Base-by-base conservation (phyloP, 23 red algal genomes). In the Agarophyton chilense region DNA sequence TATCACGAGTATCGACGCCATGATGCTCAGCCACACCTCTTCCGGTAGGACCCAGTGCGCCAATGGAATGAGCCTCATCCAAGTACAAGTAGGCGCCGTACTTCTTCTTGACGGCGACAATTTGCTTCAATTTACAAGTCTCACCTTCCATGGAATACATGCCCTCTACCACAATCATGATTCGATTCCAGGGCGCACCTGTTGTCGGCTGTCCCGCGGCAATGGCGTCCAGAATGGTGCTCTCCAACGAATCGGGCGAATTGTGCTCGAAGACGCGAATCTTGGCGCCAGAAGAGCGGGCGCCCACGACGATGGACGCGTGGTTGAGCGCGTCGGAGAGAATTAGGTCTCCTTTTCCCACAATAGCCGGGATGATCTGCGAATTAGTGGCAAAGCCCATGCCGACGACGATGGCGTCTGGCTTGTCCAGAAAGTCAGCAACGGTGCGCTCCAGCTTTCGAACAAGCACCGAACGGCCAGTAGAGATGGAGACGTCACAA, bases 141-240 rank as follows among this genome's bases (percentile, higher is more conserved):
- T 92, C 89, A 21, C 97, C 97, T 78, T 99, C 97, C 97, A 99
- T 99, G 19, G 97, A 99, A 84, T 99, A 99, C 82, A 99, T 96
- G 21, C 97, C 97, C 73, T 99, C 97, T 7, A 99, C 93, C 6
- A 99, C 83, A 33, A 99, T 91, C 54, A 99, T 79, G 55, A 99
- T 95, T 24, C 88, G 91, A 40, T 73, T 89, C 97, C 97, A 99
- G 40, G 93, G 97, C 14, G 53, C 61, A 53, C 90, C 87, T 3
- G 81, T 87, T 11, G 46, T 31, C 42, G 97, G 97, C 71, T 99
- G 93, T 4, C 97, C 97, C 7, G 79, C 67, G 11, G 85, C 97
- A 45, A 99, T 96, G 22, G 93, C 78, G 17, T 85, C 71, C 12
- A 90, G 82, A 35, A 99, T 84, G 36, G 76, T 81, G 4, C 41